Evolutionary conservation across 768 basidiomycete species (phyloP).

Genomic region (Pleurotus salmoneostramineus): DNA sequence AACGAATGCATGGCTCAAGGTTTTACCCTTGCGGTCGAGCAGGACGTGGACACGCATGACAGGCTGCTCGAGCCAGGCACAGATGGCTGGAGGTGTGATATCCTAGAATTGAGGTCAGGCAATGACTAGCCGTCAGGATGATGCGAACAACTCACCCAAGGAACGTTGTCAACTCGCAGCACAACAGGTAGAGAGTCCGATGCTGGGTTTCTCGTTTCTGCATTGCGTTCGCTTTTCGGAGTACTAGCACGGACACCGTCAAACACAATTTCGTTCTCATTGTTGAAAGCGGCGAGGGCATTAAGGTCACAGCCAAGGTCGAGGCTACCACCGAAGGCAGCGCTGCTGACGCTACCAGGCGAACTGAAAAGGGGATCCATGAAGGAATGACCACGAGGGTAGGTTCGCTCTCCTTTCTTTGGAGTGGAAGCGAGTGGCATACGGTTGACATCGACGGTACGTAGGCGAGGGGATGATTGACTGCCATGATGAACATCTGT

Average conservation of each 20-base stretch:
- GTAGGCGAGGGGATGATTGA: slow-evolving; percentile 12
- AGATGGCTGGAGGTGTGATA: slow-evolving; percentile 75
- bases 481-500: not conserved
- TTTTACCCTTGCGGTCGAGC: slow-evolving; percentile 79
- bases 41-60: slow-evolving; percentile 73
- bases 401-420: slow-evolving; percentile 9
- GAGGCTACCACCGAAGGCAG: not conserved
- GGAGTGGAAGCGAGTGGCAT: slow-evolving; percentile 6
- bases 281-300: not conserved
- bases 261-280: not conserved
- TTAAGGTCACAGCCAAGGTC: slow-evolving; percentile 11
- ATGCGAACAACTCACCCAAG: slow-evolving; percentile 55
- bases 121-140: not conserved
- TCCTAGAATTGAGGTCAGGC: slow-evolving; percentile 42
- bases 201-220: not conserved
- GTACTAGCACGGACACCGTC: slow-evolving; percentile 1
- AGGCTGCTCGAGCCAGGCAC: slow-evolving; percentile 66
- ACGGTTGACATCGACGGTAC: slow-evolving; percentile 6
- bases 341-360: slow-evolving; percentile 16
- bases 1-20: slow-evolving; percentile 79
- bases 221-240: slow-evolving; percentile 10
- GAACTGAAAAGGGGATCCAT: slow-evolving; percentile 32
- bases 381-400: slow-evolving; percentile 17
- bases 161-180: slow-evolving; percentile 83
- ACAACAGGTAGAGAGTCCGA: slow-evolving; percentile 38